phyloP scores from a whole-genome alignment of 2,329 filamentous ascomycete genomes.

The Hymenoscyphus fraxineus region DNA sequence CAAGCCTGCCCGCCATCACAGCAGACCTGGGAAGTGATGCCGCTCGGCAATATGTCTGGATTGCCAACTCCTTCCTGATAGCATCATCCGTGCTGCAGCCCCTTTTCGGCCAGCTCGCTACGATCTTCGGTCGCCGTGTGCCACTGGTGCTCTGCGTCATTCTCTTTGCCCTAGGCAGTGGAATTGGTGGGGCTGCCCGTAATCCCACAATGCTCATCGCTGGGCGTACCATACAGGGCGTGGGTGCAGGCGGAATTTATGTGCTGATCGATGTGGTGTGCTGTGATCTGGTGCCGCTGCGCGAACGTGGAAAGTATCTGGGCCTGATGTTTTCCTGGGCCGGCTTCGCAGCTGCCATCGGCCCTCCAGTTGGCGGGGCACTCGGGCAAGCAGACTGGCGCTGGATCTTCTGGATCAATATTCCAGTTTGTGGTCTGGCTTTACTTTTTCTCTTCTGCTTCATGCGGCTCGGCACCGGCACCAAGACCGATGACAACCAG shows the following conservation, averaged over 20 bases:
- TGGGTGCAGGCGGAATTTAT: slow-evolving; percentile 46
- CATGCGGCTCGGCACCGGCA: background rate
- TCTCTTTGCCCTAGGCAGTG: slow-evolving; percentile 8
- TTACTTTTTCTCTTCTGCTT: background rate
- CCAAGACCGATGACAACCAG: background rate
- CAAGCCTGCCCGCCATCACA: background rate
- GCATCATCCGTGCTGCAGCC: slow-evolving; percentile 43
- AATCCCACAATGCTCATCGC: slow-evolving; percentile 25
- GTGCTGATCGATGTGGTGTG: slow-evolving; percentile 41
- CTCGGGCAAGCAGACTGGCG: background rate
- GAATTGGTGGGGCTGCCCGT: slow-evolving; percentile 30
- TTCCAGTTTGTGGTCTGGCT: background rate
- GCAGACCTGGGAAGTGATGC: background rate
- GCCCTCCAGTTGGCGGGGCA: slow-evolving; percentile 28
- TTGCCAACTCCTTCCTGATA: background rate
- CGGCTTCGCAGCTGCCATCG: slow-evolving; percentile 21
- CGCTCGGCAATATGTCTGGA: slow-evolving; percentile 3
- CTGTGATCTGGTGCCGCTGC: slow-evolving; percentile 41
- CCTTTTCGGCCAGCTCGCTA: slow-evolving; percentile 46
- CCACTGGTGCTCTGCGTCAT: slow-evolving; percentile 36
- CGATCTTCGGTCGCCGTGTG: slow-evolving; percentile 48
- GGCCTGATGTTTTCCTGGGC: slow-evolving; percentile 28
- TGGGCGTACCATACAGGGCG: slow-evolving; percentile 41
- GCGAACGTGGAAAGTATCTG: slow-evolving; percentile 37
- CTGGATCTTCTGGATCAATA: slow-evolving; percentile 6